Conservation (phyloP, 306 rosid species). For the Pyrus communis region DNA sequence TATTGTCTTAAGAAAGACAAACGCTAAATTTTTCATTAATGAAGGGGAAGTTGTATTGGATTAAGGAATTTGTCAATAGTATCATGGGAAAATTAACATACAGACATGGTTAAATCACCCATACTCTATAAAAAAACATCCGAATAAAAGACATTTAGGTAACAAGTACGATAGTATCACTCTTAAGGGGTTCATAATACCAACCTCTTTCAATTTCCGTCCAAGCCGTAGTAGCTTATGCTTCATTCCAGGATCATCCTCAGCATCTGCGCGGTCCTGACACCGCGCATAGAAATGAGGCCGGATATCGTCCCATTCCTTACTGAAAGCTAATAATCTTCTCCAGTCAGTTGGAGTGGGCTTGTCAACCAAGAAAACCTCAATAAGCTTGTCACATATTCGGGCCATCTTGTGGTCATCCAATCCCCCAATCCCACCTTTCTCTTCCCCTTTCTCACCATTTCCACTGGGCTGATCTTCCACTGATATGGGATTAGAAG, state of each 20-base stretch:
- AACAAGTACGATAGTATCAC: background rate
- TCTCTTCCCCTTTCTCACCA: conserved; percentile 20
- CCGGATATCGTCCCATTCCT: conserved; percentile 60
- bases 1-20: no score
- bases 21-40: no score
- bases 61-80: background rate
- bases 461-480: conserved; percentile 7
- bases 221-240: conserved; percentile 68
- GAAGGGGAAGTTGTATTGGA: no score
- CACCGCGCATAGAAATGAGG: conserved; percentile 68
- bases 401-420: conserved; percentile 43
- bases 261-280: conserved; percentile 44
- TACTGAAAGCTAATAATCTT: conserved; percentile 76
- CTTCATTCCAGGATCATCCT: conserved; percentile 55
- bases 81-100: background rate
- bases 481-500: conserved; percentile 6
- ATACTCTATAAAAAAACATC: background rate
- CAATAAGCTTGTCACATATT: conserved; percentile 83
- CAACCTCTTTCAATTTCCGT: conserved; percentile 85
- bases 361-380: conserved; percentile 84
- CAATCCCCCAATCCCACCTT: conserved; percentile 25
- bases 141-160: background rate
- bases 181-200: background rate
- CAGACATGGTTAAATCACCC: background rate
- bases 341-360: conserved; percentile 85